Base-by-base conservation (phyloP, 2,329 filamentous ascomycete genomes). In the Apiospora marii region DNA sequence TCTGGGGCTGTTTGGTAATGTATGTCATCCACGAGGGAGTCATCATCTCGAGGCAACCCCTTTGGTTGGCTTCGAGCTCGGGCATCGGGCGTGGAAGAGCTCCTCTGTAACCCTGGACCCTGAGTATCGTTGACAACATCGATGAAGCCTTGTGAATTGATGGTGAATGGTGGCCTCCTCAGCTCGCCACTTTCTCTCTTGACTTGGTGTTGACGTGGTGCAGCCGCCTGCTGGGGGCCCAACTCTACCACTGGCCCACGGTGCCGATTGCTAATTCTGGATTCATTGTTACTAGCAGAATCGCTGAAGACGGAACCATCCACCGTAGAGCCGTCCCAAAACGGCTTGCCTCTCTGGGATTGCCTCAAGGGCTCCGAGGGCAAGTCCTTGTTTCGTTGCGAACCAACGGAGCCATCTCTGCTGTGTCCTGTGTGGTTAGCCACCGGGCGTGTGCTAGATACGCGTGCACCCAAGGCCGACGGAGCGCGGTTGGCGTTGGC, bases 321-420 rank as follows among this genome's bases (percentile, higher is more conserved):
- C 73, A 79, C 76, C 14, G 80, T 81, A 22, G 80, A 81, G 48
- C 77, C 79, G 34, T 81, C 80, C 80, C 80, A 81, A 67, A 81
- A 81, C 24, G 79, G 73, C 73, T 69, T 74, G 75, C 44, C 74
- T 75, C 71, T 48, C 46, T 51, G 46, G 43, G 75, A 73, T 58
- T 72, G 71, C 48, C 77, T 77, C 48, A 76, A 58, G 30, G 75
- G 76, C 30, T 80, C 78, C 41, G 78, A 76, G 51, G 78, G 74
- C 37, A 75, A 69, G 24, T 74, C 70, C 72, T 77, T 76, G 51
- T 73, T 70, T 71, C 77, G 76, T 46, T 74, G 61, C 49, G 74
- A 72, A 70, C 74, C 76, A 71, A 75, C 64, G 68, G 79, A 77
- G 48, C 74, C 74, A 71, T 81, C 78, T 74, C 76, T 76, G 58